Conservation (phyloP, 805 yeast species). For the Cephaloascus fragrans region DNA sequence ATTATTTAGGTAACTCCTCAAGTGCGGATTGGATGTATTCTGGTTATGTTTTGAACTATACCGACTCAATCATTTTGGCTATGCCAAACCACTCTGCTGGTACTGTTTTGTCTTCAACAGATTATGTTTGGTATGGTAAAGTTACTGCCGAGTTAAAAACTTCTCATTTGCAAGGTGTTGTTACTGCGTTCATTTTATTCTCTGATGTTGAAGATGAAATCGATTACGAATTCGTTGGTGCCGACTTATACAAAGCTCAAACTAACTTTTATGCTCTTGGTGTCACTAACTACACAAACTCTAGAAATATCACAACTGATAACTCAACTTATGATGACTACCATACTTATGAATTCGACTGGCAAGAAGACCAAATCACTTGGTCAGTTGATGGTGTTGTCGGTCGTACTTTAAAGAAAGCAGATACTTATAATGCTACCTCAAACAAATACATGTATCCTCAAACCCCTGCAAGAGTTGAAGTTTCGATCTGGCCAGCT, state of each 20-base stretch:
- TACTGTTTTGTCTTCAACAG: slow-evolving; percentile 70
- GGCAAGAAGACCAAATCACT: slow-evolving; percentile 60
- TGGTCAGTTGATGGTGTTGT: slow-evolving; percentile 69
- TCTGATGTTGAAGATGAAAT: slow-evolving; percentile 81
- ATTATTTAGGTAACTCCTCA: slow-evolving; percentile 56
- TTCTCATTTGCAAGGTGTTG: slow-evolving; percentile 71
- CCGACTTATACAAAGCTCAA: slow-evolving; percentile 47
- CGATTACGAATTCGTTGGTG: slow-evolving; percentile 1
- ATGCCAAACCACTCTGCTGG: slow-evolving; percentile 75
- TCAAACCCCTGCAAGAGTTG: slow-evolving; percentile 67
- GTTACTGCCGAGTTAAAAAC: slow-evolving; percentile 60
- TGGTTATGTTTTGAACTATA: slow-evolving; percentile 44
- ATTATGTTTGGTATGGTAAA: slow-evolving; percentile 84
- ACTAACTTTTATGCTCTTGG: slow-evolving; percentile 79
- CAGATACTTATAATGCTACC: slow-evolving; percentile 57
- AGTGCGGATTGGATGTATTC: slow-evolving; percentile 62
- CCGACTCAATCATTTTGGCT: slow-evolving; percentile 47
- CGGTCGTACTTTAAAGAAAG: slow-evolving; percentile 55
- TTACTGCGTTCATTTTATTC: slow-evolving; percentile 71
- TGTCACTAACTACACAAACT: slow-evolving; percentile 55
- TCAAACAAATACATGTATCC: slow-evolving; percentile 47
- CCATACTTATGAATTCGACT: slow-evolving; percentile 72
- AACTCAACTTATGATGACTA: slow-evolving; percentile 53
- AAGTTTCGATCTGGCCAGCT: slow-evolving; percentile 73
- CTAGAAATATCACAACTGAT: slow-evolving; percentile 27